A percentile compares a stretch with the other conserved stretches of the same genome.
phyloP scores from a whole-genome alignment of 768 basidiomycete species.

The Boletus patriciae region DNA sequence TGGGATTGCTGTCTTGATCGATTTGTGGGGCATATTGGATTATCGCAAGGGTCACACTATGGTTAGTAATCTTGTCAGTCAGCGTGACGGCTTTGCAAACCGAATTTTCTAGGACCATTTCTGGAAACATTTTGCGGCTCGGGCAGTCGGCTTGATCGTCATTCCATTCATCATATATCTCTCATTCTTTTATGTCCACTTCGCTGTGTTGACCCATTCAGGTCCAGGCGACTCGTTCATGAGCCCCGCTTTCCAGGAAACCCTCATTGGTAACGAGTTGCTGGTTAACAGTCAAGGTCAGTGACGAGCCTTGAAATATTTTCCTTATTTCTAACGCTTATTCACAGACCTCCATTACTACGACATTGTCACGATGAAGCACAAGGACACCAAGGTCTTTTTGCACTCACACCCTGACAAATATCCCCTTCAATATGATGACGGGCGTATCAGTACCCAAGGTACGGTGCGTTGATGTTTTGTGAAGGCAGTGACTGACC shows the following conservation, averaged over 20 bases:
- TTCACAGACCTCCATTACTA: constrained; percentile 88
- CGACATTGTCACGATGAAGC: constrained; percentile 82
- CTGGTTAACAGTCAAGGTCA: constrained; percentile 88
- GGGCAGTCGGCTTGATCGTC: constrained; percentile 80
- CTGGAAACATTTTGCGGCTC: constrained; percentile 82
- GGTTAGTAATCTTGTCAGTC: constrained; percentile 41
- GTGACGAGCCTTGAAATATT: constrained; percentile 13
- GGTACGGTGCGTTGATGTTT: constrained; percentile 41
- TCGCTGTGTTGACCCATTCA: constrained; percentile 80
- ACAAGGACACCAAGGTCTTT: constrained; percentile 92
- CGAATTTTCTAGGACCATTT: constrained; percentile 69
- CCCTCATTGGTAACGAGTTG: constrained; percentile 87
- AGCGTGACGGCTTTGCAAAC: neutral
- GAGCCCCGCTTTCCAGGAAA: constrained; percentile 98
- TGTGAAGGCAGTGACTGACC: neutral
- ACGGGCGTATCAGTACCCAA: constrained; percentile 93
- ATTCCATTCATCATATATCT: constrained; percentile 91
- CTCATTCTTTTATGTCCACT: constrained; percentile 95
- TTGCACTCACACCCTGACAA: constrained; percentile 89
- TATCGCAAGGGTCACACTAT: constrained; percentile 75
- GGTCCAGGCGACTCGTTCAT: constrained; percentile 96
- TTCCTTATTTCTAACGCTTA: neutral
- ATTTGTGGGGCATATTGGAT: constrained; percentile 94
- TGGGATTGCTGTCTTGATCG: constrained; percentile 88
- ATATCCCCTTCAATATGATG: constrained; percentile 93